Percentiles rank a stretch among this genome's conserved stretches.
Conservation (phyloP, 1,284 basidiomycete genomes). For the Grifola frondosa region DNA sequence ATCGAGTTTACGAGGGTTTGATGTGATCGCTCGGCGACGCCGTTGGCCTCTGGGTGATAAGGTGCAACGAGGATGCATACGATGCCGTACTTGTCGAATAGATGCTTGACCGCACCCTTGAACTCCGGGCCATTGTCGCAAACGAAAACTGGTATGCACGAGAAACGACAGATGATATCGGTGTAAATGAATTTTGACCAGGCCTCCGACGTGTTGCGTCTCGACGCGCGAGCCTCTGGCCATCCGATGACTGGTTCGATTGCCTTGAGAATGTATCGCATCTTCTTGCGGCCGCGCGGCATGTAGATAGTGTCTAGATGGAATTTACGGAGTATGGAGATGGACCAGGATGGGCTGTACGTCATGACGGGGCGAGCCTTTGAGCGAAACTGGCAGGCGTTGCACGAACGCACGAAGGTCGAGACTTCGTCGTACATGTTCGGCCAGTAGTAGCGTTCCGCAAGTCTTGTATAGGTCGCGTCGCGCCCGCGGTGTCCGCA, state of each 20-base stretch:
- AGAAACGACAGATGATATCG: slow-evolving; percentile 30
- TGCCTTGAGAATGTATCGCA: slow-evolving; percentile 29
- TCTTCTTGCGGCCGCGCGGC: slow-evolving; percentile 20
- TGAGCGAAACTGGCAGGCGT: slow-evolving; percentile 29
- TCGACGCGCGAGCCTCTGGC: slow-evolving; percentile 25
- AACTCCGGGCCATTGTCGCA: slow-evolving; percentile 34
- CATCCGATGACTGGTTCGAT: slow-evolving; percentile 25
- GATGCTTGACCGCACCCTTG: slow-evolving; percentile 22
- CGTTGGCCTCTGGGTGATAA: slow-evolving; percentile 37
- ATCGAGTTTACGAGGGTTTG: slow-evolving; percentile 25
- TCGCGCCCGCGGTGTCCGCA: slow-evolving; percentile 31
- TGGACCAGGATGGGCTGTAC: not conserved
- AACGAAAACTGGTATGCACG: slow-evolving; percentile 23
- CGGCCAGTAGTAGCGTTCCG: slow-evolving; percentile 31
- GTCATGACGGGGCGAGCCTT: not conserved
- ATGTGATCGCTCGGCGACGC: slow-evolving; percentile 28
- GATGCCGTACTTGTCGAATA: slow-evolving; percentile 27
- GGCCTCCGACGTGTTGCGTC: slow-evolving; percentile 12
- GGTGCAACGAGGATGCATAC: slow-evolving; percentile 16
- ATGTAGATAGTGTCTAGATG: slow-evolving; percentile 29
- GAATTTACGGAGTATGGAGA: slow-evolving; percentile 7
- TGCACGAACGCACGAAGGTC: slow-evolving; percentile 33
- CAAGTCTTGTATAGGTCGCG: slow-evolving; percentile 23
- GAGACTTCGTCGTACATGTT: slow-evolving; percentile 32
- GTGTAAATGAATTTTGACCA: slow-evolving; percentile 33